Conservation (phyloP, 2,329 filamentous ascomycete species). For the Aspergillus sp. region DNA sequence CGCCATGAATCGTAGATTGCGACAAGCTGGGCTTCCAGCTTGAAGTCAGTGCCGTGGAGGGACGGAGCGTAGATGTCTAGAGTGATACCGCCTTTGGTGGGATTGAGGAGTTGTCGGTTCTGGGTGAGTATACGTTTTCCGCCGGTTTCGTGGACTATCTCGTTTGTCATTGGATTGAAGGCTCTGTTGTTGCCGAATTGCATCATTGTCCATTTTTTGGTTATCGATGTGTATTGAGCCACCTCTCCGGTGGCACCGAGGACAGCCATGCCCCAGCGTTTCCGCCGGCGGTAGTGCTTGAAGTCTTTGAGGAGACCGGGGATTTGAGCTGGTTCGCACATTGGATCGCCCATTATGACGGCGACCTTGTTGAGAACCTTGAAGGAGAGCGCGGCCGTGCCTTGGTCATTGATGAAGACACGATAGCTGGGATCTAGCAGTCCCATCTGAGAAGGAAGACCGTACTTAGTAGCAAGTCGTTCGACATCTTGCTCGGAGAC, state of each 20-base stretch:
- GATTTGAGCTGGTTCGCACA: constrained; percentile 31
- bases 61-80: constrained; percentile 37
- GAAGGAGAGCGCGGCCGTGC: constrained; percentile 39
- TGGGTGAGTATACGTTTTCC: constrained; percentile 41
- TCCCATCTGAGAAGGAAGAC: constrained; percentile 44
- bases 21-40: constrained; percentile 33
- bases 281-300: constrained; percentile 29
- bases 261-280: constrained; percentile 35
- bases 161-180: constrained; percentile 42
- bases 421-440: constrained; percentile 43
- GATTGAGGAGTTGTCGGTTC: constrained; percentile 38
- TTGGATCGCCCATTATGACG: constrained; percentile 41
- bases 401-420: constrained; percentile 40
- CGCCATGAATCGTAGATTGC: constrained; percentile 42
- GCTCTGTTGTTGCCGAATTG: constrained; percentile 42
- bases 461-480: constrained; percentile 32
- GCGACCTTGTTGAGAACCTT: constrained; percentile 39
- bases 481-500: not conserved
- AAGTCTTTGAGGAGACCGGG: constrained; percentile 36
- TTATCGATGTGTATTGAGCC: constrained; percentile 25
- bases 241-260: constrained; percentile 38
- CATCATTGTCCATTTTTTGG: constrained; percentile 33
- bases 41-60: constrained; percentile 26
- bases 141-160: constrained; percentile 34
- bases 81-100: constrained; percentile 32